Conservation (phyloP, 768 basidiomycete species). For the Termitomyces sp. region DNA sequence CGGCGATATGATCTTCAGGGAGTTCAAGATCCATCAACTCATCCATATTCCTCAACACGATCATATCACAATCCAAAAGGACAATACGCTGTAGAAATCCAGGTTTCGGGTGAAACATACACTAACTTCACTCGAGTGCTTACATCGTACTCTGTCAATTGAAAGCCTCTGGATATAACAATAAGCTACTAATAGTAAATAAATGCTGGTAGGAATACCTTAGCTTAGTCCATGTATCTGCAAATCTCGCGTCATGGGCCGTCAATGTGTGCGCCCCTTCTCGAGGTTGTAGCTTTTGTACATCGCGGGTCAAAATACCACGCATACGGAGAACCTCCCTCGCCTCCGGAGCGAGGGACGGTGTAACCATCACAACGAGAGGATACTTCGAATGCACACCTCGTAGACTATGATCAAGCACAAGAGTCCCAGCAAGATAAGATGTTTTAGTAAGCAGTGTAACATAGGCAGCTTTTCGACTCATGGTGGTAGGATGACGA, state of each 20-base stretch:
- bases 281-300: conserved; percentile 53
- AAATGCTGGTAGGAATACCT: conserved; percentile 28
- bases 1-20: conserved; percentile 72
- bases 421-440: conserved; percentile 61
- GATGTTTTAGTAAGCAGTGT: conserved; percentile 74
- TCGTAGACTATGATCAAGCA: conserved; percentile 52
- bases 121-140: conserved; percentile 8
- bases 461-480: conserved; percentile 53
- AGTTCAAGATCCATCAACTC: conserved; percentile 57
- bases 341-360: conserved; percentile 45
- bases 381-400: conserved; percentile 60
- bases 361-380: conserved; percentile 75
- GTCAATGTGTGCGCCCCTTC: conserved; percentile 35
- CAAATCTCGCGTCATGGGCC: conserved; percentile 48
- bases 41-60: conserved; percentile 81
- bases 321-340: conserved; percentile 46
- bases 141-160: conserved; percentile 64
- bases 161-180: conserved; percentile 45
- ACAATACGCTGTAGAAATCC: conserved; percentile 56
- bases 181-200: neutral
- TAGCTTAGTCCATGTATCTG: conserved; percentile 71
- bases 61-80: conserved; percentile 87
- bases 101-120: neutral
- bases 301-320: conserved; percentile 51
- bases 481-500: conserved; percentile 21